Base-by-base conservation (phyloP, 331 rosid genomes). In the Arachis monticola region DNA sequence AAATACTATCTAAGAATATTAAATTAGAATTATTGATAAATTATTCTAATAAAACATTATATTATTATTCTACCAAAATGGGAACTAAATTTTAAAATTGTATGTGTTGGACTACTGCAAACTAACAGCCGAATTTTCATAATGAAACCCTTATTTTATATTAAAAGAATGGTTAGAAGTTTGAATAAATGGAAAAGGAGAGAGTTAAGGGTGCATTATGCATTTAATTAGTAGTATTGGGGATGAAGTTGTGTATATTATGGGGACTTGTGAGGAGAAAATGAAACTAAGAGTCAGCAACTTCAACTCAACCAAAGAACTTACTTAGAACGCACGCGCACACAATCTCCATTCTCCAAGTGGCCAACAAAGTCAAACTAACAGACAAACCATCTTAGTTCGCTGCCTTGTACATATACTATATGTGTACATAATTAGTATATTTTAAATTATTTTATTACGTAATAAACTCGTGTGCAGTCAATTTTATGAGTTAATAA, bases 341-440 rank as follows among this genome's bases (percentile, higher is more conserved):
- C 78, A 77, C 72, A 68, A 42, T 35, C 40, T 35, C 40, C 22
- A 17, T 17, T 17, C 22, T 17, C 32, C 5, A 55, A 4, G 76
- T 17, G 22, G 22, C 5, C 22, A 0, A 10, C 10, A 41, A 81
- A 79, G 78, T 46, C 69, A 72, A 83, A 85, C 9, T 82, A 82
- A 3, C 75, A 85, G 76, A 78, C 75, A 85, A 78, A 78, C 78
- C 35, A 77, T 86, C 89, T 12, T 31, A 81, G 77, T 76, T 45
- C 69, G 68, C 22, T 17, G n/a, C 22, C 22, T 17, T 17, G 22
- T 17, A 17, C 22, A 17, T 17, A 17, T 17, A 17, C 22, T 17
- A 17, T 0, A 17, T 17, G 22, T 17, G 22, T 17, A 17, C 22
- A 17, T n/a, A 17, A 17, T 17, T 17, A 17, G n/a, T 17, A 17